These are phyloP conservation scores for Stramenopiles sp. DNA, from an alignment of 352 stramenopile species.

Conservation along the genomic window DNA sequence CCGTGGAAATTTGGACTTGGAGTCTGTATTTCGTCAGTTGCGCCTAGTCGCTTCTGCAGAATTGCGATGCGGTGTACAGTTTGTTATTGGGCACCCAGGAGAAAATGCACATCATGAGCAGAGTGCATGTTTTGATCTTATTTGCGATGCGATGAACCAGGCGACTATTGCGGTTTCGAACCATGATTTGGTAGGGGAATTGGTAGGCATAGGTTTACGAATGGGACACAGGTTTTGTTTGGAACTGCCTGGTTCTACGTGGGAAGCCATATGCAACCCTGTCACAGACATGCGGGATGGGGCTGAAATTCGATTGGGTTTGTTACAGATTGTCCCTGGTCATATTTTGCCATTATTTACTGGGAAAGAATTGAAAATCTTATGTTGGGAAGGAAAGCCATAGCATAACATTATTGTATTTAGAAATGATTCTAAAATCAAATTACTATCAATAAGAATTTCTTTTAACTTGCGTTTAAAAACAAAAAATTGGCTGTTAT, in stretches of 20 bases:
- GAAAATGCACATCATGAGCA: not conserved
- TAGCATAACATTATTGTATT: no score
- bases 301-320: not conserved
- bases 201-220: not conserved
- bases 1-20: not conserved
- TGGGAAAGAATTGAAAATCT: not conserved
- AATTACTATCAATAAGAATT: not conserved
- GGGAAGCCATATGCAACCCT: not conserved
- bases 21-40: not conserved
- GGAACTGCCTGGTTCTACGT: not conserved
- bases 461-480: no score
- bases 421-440: not conserved
- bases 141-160: not conserved
- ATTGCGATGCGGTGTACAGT: not conserved
- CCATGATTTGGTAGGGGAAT: not conserved
- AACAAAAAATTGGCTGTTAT: no score
- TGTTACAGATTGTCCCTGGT: not conserved
- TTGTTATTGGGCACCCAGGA: not conserved
- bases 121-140: not conserved
- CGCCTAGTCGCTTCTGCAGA: not conserved
- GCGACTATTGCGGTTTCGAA: not conserved
- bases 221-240: not conserved
- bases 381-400: not conserved
- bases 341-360: slow-evolving; percentile 8
- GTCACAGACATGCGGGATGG: not conserved